phyloP scores from a whole-genome alignment of 2,329 filamentous ascomycete genomes.

The Nannizziopsis arthrosporioides region DNA sequence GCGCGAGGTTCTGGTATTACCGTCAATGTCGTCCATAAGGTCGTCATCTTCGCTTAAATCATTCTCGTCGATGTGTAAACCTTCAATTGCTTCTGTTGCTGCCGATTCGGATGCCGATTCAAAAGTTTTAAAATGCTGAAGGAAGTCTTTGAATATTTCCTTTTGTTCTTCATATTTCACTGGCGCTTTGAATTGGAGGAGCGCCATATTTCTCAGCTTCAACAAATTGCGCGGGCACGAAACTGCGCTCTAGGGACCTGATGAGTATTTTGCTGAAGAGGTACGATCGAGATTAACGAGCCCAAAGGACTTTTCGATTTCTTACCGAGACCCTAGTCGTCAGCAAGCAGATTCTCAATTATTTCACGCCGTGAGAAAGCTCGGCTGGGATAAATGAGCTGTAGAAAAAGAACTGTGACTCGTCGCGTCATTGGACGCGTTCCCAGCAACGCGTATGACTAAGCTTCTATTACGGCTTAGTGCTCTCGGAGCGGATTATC shows the following conservation, averaged over 20 bases:
- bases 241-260: no score
- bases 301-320: no score
- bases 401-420: constrained; percentile 6
- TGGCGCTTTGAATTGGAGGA: constrained; percentile 63
- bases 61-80: constrained; percentile 77
- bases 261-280: no score
- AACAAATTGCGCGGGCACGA: no score
- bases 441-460: constrained; percentile 8
- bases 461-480: constrained; percentile 12
- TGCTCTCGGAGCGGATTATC: constrained; percentile 24
- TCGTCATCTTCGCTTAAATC: constrained; percentile 83
- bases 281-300: no score
- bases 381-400: background rate
- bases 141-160: constrained; percentile 69
- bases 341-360: no score
- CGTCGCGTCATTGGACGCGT: constrained; percentile 4
- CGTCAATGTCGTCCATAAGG: constrained; percentile 72
- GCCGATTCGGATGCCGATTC: constrained; percentile 51
- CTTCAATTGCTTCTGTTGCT: constrained; percentile 69
- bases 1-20: constrained; percentile 26
- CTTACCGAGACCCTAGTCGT: no score
- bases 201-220: constrained; percentile 56
- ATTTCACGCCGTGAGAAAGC: no score
- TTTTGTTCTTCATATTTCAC: constrained; percentile 85
- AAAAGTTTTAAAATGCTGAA: constrained; percentile 72